These are phyloP conservation scores for Didymella lethalis DNA, from an alignment of 2,329 filamentous ascomycete genomes.

Conservation along the genomic window DNA sequence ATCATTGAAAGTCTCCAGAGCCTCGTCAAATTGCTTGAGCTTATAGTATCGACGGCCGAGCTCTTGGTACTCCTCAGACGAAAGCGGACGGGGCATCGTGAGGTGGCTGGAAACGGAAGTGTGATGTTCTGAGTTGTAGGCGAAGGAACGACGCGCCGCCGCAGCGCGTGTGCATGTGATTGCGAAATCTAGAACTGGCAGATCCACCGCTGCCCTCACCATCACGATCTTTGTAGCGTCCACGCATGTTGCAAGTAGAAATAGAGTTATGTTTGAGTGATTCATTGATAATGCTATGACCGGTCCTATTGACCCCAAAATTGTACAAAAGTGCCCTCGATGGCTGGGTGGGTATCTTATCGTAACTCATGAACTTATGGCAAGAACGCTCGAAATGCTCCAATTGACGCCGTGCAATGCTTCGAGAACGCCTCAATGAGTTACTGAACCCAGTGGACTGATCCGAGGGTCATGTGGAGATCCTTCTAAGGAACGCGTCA, in stretches of 20 bases:
- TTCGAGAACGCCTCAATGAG: constrained; percentile 24
- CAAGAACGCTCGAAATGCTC: constrained; percentile 23
- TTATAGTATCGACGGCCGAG: constrained; percentile 49
- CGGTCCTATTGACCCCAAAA: constrained; percentile 19
- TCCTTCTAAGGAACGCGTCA: constrained; percentile 46
- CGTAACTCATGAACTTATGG: constrained; percentile 23
- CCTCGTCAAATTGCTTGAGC: constrained; percentile 47
- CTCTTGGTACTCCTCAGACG: constrained; percentile 47
- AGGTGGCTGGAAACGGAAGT: not conserved
- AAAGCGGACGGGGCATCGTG: constrained; percentile 42
- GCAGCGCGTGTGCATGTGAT: constrained; percentile 7
- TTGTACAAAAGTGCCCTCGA: constrained; percentile 19
- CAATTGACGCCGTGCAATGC: constrained; percentile 23
- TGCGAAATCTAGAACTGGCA: not conserved
- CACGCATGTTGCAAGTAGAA: not conserved
- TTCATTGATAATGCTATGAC: constrained; percentile 22
- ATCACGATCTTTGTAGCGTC: too few relatives aligned
- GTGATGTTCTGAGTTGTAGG: not conserved
- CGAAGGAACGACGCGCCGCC: not conserved
- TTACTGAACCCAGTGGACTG: constrained; percentile 23
- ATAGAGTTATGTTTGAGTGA: not conserved
- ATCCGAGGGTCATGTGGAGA: constrained; percentile 47
- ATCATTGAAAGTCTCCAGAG: constrained; percentile 44
- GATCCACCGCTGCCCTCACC: not conserved
- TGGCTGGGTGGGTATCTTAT: constrained; percentile 24